These are phyloP conservation scores for Triangularia setosa DNA, from an alignment of 2,329 filamentous ascomycete genomes.

Conservation along the genomic window DNA sequence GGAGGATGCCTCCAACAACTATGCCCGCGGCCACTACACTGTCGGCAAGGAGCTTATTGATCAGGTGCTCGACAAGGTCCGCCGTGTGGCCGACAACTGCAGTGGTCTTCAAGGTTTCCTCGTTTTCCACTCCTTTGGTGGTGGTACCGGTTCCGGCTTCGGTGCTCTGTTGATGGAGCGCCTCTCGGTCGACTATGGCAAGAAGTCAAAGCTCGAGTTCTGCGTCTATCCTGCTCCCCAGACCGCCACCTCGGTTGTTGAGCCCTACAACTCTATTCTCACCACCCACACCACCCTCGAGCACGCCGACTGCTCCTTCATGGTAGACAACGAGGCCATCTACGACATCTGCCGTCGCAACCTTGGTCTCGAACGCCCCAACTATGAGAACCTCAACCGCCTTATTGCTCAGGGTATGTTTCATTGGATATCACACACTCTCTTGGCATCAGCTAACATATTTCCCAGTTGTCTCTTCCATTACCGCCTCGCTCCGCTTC, in stretches of 20 bases:
- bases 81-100: conserved; percentile 96
- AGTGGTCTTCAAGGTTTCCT: conserved; percentile 97
- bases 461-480: conserved; percentile 82
- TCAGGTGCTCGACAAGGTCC: conserved; percentile 94
- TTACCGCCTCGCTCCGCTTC: conserved; percentile 96
- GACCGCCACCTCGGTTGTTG: conserved; percentile 94
- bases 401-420: conserved; percentile 86
- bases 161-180: conserved; percentile 98
- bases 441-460: conserved; percentile 27
- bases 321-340: conserved; percentile 99
- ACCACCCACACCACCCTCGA: conserved; percentile 98
- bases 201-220: conserved; percentile 99
- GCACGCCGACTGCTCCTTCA: conserved; percentile 99
- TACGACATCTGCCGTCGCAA: conserved; percentile 99
- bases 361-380: conserved; percentile 93
- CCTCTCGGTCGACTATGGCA: conserved; percentile 97
- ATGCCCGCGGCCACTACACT: conserved; percentile 98
- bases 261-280: conserved; percentile 99
- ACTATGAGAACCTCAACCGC: conserved; percentile 98
- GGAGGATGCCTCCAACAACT: conserved; percentile 99
- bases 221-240: conserved; percentile 98
- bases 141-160: conserved; percentile 97
- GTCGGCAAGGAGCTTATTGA: conserved; percentile 99
- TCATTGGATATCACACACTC: neutral
- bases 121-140: conserved; percentile 99